phyloP scores from a whole-genome alignment of 768 basidiomycete genomes.

The Tylopilus sp. region DNA sequence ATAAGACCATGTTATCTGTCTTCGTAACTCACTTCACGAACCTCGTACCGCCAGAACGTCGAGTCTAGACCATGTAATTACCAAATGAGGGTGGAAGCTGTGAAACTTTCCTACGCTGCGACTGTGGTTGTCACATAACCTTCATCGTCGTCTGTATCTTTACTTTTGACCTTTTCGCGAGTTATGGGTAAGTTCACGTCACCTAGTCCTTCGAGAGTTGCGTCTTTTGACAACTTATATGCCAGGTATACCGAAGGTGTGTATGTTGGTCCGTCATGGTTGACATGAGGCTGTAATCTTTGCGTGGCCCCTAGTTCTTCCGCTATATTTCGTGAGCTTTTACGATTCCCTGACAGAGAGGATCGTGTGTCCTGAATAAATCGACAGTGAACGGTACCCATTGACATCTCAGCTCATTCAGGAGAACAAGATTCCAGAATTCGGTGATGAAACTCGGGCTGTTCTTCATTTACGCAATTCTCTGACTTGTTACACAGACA shows the following conservation, averaged over 20 bases:
- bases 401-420: constrained; percentile 96
- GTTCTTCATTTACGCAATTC: not conserved
- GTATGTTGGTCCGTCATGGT: constrained; percentile 13
- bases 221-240: constrained; percentile 3
- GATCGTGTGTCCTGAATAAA: constrained; percentile 10
- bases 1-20: no score
- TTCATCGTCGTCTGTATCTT: constrained; percentile 2
- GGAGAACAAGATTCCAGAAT: constrained; percentile 98
- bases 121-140: not conserved
- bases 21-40: no score
- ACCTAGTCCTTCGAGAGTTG: fast-evolving
- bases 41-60: no score
- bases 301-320: constrained; percentile 66
- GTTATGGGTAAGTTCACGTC: constrained; percentile 21
- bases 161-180: constrained; percentile 4
- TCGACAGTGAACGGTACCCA: constrained; percentile 87
- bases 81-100: no score
- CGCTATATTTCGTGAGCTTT: constrained; percentile 84
- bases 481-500: constrained; percentile 48
- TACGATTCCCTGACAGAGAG: not conserved
- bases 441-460: constrained; percentile 51
- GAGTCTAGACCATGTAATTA: no score
- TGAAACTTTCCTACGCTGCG: not conserved
- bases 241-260: constrained; percentile 64
- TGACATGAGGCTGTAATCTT: constrained; percentile 5